Conservation (phyloP, 768 basidiomycete genomes). For the Lactarius hengduanensis region DNA sequence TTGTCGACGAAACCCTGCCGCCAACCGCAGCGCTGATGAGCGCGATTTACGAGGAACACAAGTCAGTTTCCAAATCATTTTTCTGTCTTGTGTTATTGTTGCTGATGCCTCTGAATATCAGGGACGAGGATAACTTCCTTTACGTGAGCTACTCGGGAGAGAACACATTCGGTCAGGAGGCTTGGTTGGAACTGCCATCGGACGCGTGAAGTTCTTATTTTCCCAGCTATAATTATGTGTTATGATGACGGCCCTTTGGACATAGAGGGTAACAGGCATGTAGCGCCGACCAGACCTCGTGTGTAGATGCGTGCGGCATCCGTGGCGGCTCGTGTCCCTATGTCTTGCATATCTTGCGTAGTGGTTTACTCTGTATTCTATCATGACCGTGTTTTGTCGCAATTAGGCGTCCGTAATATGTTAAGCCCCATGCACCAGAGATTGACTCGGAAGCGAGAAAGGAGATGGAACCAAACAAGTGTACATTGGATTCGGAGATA, state of each 20-base stretch:
- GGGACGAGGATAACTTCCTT: conserved; percentile 98
- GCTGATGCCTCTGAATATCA: conserved; percentile 35
- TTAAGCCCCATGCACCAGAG: conserved; percentile 3
- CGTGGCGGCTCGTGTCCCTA: conserved; percentile 13
- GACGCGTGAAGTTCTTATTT: conserved; percentile 24
- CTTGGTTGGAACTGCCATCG: conserved; percentile 27
- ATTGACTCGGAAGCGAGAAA: too few relatives aligned
- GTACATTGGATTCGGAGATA: background rate
- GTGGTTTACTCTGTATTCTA: conserved; percentile 27
- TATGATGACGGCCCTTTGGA: conserved; percentile 16
- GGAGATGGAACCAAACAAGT: background rate
- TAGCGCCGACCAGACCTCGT: background rate
- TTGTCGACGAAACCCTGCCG: conserved; percentile 97
- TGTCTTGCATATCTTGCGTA: conserved; percentile 28
- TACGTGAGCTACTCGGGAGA: conserved; percentile 99
- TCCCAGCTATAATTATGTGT: conserved; percentile 26
- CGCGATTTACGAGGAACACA: conserved; percentile 99
- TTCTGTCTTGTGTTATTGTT: background rate
- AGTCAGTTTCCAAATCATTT: conserved; percentile 47
- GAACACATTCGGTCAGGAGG: conserved; percentile 78
- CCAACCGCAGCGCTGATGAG: conserved; percentile 99
- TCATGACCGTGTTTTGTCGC: conserved; percentile 19
- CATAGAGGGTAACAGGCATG: conserved; percentile 21
- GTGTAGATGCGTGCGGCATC: conserved; percentile 8
- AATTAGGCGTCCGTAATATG: conserved; percentile 3